phyloP scores from a whole-genome alignment of 108 stramenopile species.

The Nannochloropsis oceanica region DNA sequence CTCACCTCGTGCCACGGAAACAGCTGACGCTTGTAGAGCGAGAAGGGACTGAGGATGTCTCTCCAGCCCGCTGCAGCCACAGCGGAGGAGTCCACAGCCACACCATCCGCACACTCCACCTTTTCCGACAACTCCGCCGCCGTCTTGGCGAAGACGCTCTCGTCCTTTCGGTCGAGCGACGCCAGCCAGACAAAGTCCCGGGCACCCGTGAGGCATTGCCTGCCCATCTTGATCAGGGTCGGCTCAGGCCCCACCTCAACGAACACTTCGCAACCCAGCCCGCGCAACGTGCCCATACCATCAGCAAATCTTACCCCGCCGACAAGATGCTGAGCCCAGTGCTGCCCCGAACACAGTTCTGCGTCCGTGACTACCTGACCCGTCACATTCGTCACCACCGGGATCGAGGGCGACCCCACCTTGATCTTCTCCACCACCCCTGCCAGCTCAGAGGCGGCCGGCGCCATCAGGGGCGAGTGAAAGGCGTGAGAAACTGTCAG shows the following conservation, averaged over 20 bases:
- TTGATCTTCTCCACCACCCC: conserved; percentile 6
- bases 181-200: neutral
- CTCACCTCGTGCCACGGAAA: neutral
- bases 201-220: neutral
- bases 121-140: neutral
- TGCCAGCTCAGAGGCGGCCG: conserved; percentile 12
- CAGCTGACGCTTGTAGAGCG: neutral
- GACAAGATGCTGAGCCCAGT: conserved; percentile 29
- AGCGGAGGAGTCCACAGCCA: too few relatives aligned
- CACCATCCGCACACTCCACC: too few relatives aligned
- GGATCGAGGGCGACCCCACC: conserved; percentile 8
- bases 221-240: neutral
- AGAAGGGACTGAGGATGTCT: neutral
- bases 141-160: neutral
- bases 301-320: conserved; percentile 20
- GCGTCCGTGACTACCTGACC: conserved; percentile 2
- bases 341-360: conserved; percentile 8
- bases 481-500: conserved; percentile 22
- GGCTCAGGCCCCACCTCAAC: neutral
- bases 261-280: neutral
- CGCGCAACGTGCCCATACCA: conserved; percentile 13
- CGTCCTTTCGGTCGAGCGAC: neutral
- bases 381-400: conserved; percentile 23
- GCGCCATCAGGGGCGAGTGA: conserved; percentile 32
- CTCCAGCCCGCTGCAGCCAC: neutral